phyloP scores from a whole-genome alignment of 192 early-diverging fungal species.

The Dispira parvispora region DNA sequence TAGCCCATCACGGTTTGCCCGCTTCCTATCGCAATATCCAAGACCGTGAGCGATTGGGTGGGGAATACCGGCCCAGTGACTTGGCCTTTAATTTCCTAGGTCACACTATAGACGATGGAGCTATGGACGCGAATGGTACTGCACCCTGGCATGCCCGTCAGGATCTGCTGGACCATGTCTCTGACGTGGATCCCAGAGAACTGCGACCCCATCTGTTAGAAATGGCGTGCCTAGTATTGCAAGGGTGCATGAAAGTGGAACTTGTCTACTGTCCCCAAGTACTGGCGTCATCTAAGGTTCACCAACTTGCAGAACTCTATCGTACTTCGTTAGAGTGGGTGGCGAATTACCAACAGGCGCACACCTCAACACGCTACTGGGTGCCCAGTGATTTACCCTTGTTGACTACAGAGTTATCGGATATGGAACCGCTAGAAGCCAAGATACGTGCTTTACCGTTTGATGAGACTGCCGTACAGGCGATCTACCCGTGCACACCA shows the following conservation, averaged over 20 bases:
- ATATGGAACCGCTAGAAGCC: background rate
- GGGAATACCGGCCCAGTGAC: background rate
- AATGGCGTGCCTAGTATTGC: background rate
- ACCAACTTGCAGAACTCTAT: background rate
- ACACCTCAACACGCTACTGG: background rate
- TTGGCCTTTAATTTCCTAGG: constrained; percentile 9
- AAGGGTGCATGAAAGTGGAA: too few species aligned
- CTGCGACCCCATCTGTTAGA: background rate
- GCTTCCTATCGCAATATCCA: too few species aligned
- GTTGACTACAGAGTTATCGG: background rate
- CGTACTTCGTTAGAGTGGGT: background rate
- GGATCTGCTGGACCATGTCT: background rate
- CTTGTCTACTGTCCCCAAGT: background rate
- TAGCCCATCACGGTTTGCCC: background rate
- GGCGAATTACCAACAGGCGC: background rate
- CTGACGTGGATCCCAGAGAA: background rate
- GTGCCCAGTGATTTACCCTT: background rate
- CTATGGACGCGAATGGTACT: background rate
- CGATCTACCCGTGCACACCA: background rate
- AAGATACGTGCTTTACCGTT: background rate
- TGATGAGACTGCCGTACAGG: background rate
- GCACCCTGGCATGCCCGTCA: background rate
- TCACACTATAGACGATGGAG: background rate
- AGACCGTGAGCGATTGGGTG: background rate
- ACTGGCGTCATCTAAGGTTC: background rate